Percentiles rank a stretch among this genome's conserved stretches.
Conservation (phyloP, 2,329 filamentous ascomycete genomes). For the Colletotrichum lupini region DNA sequence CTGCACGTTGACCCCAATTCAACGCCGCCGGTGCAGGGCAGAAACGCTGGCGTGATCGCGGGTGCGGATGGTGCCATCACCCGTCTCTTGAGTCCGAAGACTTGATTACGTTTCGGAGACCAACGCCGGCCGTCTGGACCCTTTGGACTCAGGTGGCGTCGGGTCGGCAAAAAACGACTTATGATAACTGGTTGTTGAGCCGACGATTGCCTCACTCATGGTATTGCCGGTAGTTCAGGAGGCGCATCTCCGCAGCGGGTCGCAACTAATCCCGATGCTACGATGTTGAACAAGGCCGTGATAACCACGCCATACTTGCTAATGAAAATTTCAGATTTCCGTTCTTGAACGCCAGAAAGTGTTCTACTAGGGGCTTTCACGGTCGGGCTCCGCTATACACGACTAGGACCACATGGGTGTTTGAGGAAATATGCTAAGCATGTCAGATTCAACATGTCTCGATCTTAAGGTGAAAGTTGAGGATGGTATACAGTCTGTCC, state of each 20-base stretch:
- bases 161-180: not conserved
- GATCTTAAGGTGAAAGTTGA: too few relatives aligned
- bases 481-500: too few relatives aligned
- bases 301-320: not conserved
- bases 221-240: not conserved
- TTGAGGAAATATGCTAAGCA: not conserved
- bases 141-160: not conserved
- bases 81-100: not conserved
- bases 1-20: slow-evolving; percentile 20
- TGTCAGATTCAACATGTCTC: not conserved
- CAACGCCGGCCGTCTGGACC: not conserved
- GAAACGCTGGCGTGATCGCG: slow-evolving; percentile 31
- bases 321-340: not conserved
- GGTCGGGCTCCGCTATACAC: not conserved
- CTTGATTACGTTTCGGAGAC: not conserved
- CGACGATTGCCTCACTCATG: not conserved
- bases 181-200: not conserved
- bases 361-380: not conserved
- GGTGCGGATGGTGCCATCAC: slow-evolving; percentile 29
- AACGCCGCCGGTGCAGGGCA: slow-evolving; percentile 14
- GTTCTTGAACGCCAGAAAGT: not conserved
- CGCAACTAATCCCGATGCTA: not conserved
- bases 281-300: not conserved
- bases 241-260: not conserved
- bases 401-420: too few relatives aligned